Conservation (phyloP, 257 asterid species). For the Plantago elongata region DNA sequence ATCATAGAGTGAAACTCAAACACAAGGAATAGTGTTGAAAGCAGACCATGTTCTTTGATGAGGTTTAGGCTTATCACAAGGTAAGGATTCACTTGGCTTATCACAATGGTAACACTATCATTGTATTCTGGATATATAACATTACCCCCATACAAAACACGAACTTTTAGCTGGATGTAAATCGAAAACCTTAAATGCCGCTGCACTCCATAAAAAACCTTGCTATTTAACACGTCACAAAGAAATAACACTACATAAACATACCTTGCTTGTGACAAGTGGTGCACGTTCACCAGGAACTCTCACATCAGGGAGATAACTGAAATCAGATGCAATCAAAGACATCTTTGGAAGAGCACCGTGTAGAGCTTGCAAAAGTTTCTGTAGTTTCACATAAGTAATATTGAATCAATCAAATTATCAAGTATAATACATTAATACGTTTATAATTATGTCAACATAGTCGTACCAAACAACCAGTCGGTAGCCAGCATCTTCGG, state of each 20-base stretch:
- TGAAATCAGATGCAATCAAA: conserved; percentile 86
- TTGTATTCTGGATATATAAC: too few species aligned
- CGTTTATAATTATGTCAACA: conserved; percentile 1
- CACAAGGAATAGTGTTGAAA: too few species aligned
- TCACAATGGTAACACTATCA: too few species aligned
- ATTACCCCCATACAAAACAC: too few species aligned
- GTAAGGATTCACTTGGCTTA: too few species aligned
- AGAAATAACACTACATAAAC: neutral
- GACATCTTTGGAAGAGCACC: conserved; percentile 99
- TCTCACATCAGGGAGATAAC: conserved; percentile 88
- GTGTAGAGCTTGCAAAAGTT: conserved; percentile 80
- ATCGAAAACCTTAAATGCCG: too few species aligned
- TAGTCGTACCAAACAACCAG: conserved; percentile 77
- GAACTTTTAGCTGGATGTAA: too few species aligned
- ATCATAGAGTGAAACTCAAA: too few species aligned
- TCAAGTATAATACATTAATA: conserved; percentile 5
- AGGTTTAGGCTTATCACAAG: too few species aligned
- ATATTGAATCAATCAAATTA: conserved; percentile 18
- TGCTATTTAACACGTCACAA: too few species aligned
- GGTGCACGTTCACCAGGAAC: conserved; percentile 97
- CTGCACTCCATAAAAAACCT: too few species aligned
- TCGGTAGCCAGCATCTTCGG: conserved; percentile 95
- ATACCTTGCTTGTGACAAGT: conserved; percentile 86
- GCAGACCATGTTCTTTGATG: too few species aligned
- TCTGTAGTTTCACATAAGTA: conserved; percentile 44